Percentiles rank a stretch among this genome's conserved stretches.
phyloP scores from a whole-genome alignment of 805 yeast species.

The Yarrowia phangngaensis region DNA sequence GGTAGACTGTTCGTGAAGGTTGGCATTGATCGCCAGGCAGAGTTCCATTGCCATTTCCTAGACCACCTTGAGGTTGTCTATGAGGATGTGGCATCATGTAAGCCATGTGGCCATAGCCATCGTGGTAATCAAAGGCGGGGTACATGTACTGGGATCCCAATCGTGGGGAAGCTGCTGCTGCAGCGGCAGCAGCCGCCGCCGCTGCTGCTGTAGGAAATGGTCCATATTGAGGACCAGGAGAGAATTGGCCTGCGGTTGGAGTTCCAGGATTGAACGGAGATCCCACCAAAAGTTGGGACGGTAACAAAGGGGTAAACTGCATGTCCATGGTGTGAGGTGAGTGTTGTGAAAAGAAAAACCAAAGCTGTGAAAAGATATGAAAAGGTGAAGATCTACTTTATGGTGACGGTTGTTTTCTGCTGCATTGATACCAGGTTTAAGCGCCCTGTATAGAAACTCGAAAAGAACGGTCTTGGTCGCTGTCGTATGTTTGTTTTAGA shows the following conservation, averaged over 20 bases:
- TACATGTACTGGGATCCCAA: constrained; percentile 24
- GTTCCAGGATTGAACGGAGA: constrained; percentile 41
- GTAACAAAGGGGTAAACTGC: constrained; percentile 38
- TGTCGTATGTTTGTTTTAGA: no score
- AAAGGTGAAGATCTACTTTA: constrained; percentile 5
- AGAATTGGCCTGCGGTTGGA: constrained; percentile 36
- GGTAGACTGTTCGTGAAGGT: constrained; percentile 68
- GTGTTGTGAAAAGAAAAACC: constrained; percentile 8
- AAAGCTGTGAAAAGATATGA: neutral
- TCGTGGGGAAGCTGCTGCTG: constrained; percentile 16
- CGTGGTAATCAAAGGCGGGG: constrained; percentile 19
- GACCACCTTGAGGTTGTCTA: constrained; percentile 20
- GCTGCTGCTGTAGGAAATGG: constrained; percentile 29
- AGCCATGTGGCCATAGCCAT: constrained; percentile 8
- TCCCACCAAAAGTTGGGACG: constrained; percentile 40
- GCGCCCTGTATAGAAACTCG: constrained; percentile 22
- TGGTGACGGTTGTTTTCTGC: neutral
- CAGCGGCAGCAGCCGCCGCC: constrained; percentile 27
- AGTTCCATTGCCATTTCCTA: constrained; percentile 23
- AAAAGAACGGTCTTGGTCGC: no score
- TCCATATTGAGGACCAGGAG: constrained; percentile 28
- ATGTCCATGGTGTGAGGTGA: constrained; percentile 34
- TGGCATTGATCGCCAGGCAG: constrained; percentile 7
- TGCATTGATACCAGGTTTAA: constrained; percentile 11
- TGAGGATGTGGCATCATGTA: constrained; percentile 29